Percentiles rank a stretch among this genome's conserved stretches.
Conservation (phyloP, 768 basidiomycete genomes). For the Suillus plorans region DNA sequence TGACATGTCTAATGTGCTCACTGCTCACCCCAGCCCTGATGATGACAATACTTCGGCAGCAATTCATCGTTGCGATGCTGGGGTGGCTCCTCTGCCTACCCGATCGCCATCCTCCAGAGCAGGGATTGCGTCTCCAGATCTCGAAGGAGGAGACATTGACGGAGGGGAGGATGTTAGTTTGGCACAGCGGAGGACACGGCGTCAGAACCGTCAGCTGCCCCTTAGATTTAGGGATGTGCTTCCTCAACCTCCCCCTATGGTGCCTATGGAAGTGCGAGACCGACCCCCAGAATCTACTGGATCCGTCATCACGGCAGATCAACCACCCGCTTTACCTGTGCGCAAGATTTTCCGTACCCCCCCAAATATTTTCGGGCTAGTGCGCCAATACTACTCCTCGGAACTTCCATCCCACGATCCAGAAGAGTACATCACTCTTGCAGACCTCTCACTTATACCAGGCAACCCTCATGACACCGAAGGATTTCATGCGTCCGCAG, state of each 20-base stretch:
- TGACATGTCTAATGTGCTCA: no score
- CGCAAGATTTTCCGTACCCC: background rate
- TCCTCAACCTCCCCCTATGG: background rate
- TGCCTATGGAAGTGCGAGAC: background rate
- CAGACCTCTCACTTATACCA: background rate
- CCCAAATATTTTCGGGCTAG: background rate
- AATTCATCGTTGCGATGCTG: no score
- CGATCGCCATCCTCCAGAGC: background rate
- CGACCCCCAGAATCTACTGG: background rate
- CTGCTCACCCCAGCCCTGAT: no score
- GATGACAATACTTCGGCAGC: no score
- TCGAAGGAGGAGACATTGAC: no score
- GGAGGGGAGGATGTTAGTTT: background rate
- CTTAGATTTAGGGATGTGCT: background rate
- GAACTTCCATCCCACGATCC: background rate
- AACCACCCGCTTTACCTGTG: background rate
- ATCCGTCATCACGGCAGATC: background rate
- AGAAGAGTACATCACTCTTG: background rate
- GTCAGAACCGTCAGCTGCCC: background rate
- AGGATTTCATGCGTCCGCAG: no score
- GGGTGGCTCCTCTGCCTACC: no score
- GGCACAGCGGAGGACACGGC: background rate
- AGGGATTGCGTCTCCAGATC: no score
- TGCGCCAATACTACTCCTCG: background rate
- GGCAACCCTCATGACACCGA: background rate